These are phyloP conservation scores for Phytophthora ohioensis DNA, from an alignment of 352 stramenopile genomes.

Conservation along the genomic window DNA sequence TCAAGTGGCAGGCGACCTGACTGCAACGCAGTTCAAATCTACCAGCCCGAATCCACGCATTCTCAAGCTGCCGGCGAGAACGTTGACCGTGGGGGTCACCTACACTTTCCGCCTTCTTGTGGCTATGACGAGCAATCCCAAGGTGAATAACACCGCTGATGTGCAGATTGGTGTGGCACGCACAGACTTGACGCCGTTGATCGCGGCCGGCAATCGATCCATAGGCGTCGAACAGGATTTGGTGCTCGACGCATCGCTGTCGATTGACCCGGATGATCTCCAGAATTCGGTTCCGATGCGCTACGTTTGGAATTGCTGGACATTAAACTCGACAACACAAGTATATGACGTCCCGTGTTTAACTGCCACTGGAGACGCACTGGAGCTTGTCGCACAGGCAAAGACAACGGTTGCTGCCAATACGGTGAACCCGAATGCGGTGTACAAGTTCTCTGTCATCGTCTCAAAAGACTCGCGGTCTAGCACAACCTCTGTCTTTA, in stretches of 20 bases:
- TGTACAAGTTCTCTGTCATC: constrained; percentile 61
- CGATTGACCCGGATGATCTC: constrained; percentile 56
- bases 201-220: constrained; percentile 59
- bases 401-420: constrained; percentile 54
- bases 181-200: constrained; percentile 47
- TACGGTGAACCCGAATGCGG: constrained; percentile 55
- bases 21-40: constrained; percentile 50
- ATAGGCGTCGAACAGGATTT: constrained; percentile 63
- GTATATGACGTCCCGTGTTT: constrained; percentile 49
- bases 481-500: constrained; percentile 46
- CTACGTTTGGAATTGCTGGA: constrained; percentile 56
- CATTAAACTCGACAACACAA: constrained; percentile 33
- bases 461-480: constrained; percentile 53
- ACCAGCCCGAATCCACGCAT: constrained; percentile 63
- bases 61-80: constrained; percentile 57
- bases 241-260: constrained; percentile 58
- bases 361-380: constrained; percentile 11
- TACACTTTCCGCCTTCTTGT: constrained; percentile 73
- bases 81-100: constrained; percentile 57
- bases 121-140: constrained; percentile 52
- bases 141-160: constrained; percentile 58
- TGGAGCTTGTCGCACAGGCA: constrained; percentile 37
- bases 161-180: constrained; percentile 55
- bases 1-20: constrained; percentile 57
- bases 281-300: constrained; percentile 46